Evolutionary conservation across 805 yeast species (phyloP), one percentile per base, ranked within the genome.

Genomic region (Suhomyces prunicola): DNA sequence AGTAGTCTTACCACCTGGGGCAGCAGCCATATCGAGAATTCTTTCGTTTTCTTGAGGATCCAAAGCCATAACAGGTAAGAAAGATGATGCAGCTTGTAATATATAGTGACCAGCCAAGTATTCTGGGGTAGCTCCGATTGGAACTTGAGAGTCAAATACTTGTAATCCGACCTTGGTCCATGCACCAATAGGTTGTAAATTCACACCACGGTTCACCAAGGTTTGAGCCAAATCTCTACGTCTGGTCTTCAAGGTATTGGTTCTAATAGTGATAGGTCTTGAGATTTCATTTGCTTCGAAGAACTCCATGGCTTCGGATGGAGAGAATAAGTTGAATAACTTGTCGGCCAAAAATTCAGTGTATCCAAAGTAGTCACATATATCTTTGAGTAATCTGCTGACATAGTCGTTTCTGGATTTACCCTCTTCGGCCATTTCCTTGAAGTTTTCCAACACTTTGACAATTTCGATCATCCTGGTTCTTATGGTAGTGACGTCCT

Each of bases 151-250:
- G 68, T 94, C 99, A 69, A 93, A 94, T 50, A 94, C 86, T 72
- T 94, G 99, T 59, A 94, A 78, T 57, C 99, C 99, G 49, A 94
- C 98, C 72, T 94, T 94, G 23, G 98, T 91, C 99, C 99, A 94
- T 42, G 88, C 77, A 48, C 98, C 98, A 62, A 94, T 90, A 45
- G 98, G 98, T 73, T 94, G 97, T 62, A 94, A 79, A 68, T 94
- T 94, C 57, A 93, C 99, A 69, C 99, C 99, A 65, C 97, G 85
- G 72, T 93, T 93, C 52, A 93, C 96, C 57, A 94, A 80, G 13
- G 94, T 84, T 72, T 94, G 98, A 2, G 97, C 97, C 61, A 94
- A 81, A 64, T 94, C 97, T 70, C 99, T 84, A 69, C 99, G 87
- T 74, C 97, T 86, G 4, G 98, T 88, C 65, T 87, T 89, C 59